phyloP scores from a whole-genome alignment of 345 rosid genomes.

The Erysimum cheiranthoides region DNA sequence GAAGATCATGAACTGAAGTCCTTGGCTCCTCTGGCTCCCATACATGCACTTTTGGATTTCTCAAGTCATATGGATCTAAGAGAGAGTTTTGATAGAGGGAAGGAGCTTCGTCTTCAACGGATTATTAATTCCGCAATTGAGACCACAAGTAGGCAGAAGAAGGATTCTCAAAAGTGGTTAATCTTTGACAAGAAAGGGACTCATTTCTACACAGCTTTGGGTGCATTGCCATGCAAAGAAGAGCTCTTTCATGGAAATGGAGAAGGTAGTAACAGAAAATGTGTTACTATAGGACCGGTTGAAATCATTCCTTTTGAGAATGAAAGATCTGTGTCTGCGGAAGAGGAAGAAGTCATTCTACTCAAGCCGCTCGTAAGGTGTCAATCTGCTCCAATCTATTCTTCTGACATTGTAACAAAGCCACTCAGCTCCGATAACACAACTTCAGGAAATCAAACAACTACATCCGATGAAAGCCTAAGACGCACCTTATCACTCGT shows the following conservation, averaged over 20 bases:
- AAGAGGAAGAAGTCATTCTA: conserved; percentile 96
- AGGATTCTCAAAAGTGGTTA: conserved; percentile 61
- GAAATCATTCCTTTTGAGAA: conserved; percentile 38
- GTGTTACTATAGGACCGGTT: conserved; percentile 29
- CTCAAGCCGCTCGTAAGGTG: conserved; percentile 88
- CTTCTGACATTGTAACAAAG: conserved; percentile 38
- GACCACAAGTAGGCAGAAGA: conserved; percentile 59
- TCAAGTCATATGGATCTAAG: conserved; percentile 51
- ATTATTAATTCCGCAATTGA: conserved; percentile 58
- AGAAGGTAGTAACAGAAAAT: conserved; percentile 13
- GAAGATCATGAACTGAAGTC: conserved; percentile 90
- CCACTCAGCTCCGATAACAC: conserved; percentile 40
- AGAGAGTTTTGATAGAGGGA: conserved; percentile 55
- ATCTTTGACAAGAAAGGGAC: conserved; percentile 48
- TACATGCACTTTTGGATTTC: conserved; percentile 61
- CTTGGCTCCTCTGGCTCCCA: conserved; percentile 63
- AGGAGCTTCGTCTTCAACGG: conserved; percentile 60
- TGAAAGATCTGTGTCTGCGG: conserved; percentile 54
- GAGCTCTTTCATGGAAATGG: conserved; percentile 41
- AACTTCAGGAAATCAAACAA: conserved; percentile 47
- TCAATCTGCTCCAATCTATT: conserved; percentile 80
- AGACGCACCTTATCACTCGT: conserved; percentile 75
- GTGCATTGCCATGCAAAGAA: conserved; percentile 34
- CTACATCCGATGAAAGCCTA: conserved; percentile 67
- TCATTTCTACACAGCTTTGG: conserved; percentile 46